Percentiles rank a stretch among this genome's conserved stretches.
Conservation (phyloP, 805 yeast genomes). For the Jamesozyma spencerorum region DNA sequence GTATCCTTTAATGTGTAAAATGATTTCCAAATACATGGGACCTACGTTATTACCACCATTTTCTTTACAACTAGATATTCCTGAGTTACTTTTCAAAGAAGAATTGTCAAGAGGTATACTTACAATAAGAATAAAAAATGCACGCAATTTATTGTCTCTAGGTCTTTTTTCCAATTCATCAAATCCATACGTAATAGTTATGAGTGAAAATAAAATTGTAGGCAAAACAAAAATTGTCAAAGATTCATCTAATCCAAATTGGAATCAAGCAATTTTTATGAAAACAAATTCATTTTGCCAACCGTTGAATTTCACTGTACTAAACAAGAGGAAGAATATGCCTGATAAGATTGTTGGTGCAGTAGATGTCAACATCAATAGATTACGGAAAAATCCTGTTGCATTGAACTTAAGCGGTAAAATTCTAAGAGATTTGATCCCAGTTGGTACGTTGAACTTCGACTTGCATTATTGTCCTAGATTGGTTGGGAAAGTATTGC, state of each 20-base stretch:
- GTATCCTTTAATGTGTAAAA: conserved; percentile 66
- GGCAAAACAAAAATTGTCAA: conserved; percentile 57
- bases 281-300: conserved; percentile 68
- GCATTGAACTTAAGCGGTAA: conserved; percentile 42
- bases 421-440: conserved; percentile 69
- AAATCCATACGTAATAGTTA: conserved; percentile 78
- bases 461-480: conserved; percentile 71
- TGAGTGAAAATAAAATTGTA: conserved; percentile 45
- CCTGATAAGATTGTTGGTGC: conserved; percentile 74
- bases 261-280: conserved; percentile 69
- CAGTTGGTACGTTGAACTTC: conserved; percentile 63
- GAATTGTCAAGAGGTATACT: conserved; percentile 81
- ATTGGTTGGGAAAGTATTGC: conserved; percentile 42
- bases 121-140: conserved; percentile 54
- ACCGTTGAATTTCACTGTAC: conserved; percentile 60
- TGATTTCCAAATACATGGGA: conserved; percentile 76
- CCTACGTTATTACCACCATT: conserved; percentile 81
- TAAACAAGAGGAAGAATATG: conserved; percentile 61
- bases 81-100: conserved; percentile 80
- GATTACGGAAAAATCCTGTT: conserved; percentile 43
- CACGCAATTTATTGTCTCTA: conserved; percentile 54
- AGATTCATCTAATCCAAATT: conserved; percentile 62
- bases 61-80: conserved; percentile 82
- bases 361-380: conserved; percentile 59
- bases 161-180: conserved; percentile 58